Evolutionary conservation across 306 rosid genomes (phyloP), one percentile per base, ranked within the genome.

Genomic region (Gynostemma pentaphyllum): DNA sequence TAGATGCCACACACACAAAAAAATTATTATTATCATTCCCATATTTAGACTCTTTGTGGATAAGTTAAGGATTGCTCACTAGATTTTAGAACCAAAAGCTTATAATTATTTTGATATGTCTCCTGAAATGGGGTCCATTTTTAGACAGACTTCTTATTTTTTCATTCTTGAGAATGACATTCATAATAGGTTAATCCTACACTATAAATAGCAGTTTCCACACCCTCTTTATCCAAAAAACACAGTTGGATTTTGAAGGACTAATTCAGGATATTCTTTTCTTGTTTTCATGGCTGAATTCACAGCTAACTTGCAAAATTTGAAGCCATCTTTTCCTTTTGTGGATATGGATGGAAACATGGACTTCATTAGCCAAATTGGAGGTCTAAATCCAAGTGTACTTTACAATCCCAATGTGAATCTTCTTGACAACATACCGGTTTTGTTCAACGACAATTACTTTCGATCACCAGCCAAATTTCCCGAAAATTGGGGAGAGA

Each of bases 271-370:
- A 48, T 18, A n/a, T n/a, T n/a, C n/a, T n/a, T n/a, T n/a, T n/a
- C n/a, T n/a, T n/a, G n/a, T n/a, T 50, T 66, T 52, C 74, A 90
- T 90, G 97, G 97, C 97, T 70, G 81, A 87, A 68, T 85, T 84
- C 76, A 56, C 81, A 26, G 69, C 80, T 61, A 79, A 83, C 64
- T 64, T 87, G 45, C 87, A 85, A 65, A 81, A 71, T 73, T 67
- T 76, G n/a, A 82, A 75, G 67, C 79, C 80, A 37, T 75, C 84
- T 5, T 83, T 78, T 64, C 80, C 95, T 59, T 75, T 84, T 70
- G 59, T 69, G 60, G 95, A 87, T 13, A 49, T 73, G 71, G 89
- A 80, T 81, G 79, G 83, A 77, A 85, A 62, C 83, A 62, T 80
- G 82, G 89, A 86, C 56, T 66, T 74, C 1, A 45, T 80, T 6